A percentile compares a stretch with the other conserved stretches of the same genome.
These are phyloP conservation scores for Avena atlantica DNA, from an alignment of 176 grass and related monocot species.

Conservation along the genomic window DNA sequence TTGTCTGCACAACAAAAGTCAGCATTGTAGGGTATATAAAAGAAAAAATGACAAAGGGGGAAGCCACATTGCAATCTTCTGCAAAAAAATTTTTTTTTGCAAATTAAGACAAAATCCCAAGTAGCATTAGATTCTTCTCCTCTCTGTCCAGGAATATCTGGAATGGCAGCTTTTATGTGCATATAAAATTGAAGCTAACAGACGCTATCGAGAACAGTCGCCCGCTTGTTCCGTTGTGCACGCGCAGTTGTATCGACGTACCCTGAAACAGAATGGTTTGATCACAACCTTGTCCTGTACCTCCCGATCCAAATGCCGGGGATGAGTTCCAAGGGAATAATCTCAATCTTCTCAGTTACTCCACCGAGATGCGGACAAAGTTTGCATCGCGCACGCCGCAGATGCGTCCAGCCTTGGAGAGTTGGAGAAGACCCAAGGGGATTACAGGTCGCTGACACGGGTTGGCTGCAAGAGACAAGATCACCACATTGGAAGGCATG, in stretches of 20 bases:
- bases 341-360: conserved; percentile 46
- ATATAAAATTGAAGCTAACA: background rate
- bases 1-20: conserved; percentile 7
- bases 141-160: background rate
- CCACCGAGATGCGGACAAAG: conserved; percentile 46
- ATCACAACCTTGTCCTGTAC: conserved; percentile 49
- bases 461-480: conserved; percentile 28
- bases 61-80: background rate
- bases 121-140: background rate
- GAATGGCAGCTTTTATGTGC: background rate
- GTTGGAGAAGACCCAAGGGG: background rate
- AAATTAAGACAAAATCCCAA: conserved; percentile 17
- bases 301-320: conserved; percentile 18
- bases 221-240: background rate
- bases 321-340: conserved; percentile 56
- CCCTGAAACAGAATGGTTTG: conserved; percentile 34
- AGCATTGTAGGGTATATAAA: background rate
- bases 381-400: conserved; percentile 39
- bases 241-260: conserved; percentile 1
- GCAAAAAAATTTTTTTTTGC: background rate
- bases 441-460: background rate
- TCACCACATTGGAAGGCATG: conserved; percentile 44
- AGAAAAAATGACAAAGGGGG: background rate
- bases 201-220: conserved; percentile 23
- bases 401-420: conserved; percentile 12